Percentiles rank a stretch among this genome's conserved stretches.
phyloP scores from a whole-genome alignment of 495 filamentous ascomycete species.

The Podospora sp. region DNA sequence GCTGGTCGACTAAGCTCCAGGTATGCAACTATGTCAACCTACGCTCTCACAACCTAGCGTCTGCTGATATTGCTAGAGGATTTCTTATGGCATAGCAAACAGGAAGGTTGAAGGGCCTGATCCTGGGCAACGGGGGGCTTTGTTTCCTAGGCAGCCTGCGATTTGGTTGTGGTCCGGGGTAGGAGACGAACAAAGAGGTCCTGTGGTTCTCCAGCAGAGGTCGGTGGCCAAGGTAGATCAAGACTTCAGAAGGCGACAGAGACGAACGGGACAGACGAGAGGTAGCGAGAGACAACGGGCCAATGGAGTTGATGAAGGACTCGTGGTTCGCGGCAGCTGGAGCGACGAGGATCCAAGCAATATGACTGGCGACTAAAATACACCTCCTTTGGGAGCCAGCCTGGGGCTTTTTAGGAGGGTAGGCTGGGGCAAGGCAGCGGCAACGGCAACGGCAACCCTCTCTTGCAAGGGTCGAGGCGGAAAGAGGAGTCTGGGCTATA shows the following conservation, averaged over 20 bases:
- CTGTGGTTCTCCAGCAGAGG: constrained; percentile 26
- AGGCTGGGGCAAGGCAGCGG: constrained; percentile 23
- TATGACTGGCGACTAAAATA: constrained; percentile 37
- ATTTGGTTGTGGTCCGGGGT: constrained; percentile 24
- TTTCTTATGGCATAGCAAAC: constrained; percentile 28
- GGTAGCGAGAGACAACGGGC: constrained; percentile 32
- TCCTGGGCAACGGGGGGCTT: constrained; percentile 12
- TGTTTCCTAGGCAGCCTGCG: constrained; percentile 5
- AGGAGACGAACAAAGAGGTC: constrained; percentile 21
- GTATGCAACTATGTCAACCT: constrained; percentile 27
- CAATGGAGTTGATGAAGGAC: constrained; percentile 34
- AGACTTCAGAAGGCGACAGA: constrained; percentile 23
- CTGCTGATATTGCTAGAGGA: constrained; percentile 17
- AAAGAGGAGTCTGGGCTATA: constrained; percentile 34
- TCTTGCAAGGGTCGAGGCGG: constrained; percentile 29
- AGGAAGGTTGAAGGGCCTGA: constrained; percentile 13
- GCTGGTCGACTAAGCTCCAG: constrained; percentile 35
- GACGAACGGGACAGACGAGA: constrained; percentile 26
- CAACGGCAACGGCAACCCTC: constrained; percentile 26
- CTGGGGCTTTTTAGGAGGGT: constrained; percentile 18
- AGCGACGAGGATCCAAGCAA: constrained; percentile 32
- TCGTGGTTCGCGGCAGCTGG: constrained; percentile 32
- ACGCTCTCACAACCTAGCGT: constrained; percentile 16
- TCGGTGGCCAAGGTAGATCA: constrained; percentile 21
- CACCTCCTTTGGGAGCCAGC: constrained; percentile 28